Evolutionary conservation across 805 yeast genomes (phyloP), one percentile per base, ranked within the genome.

Genomic region (Ogataea neopini): DNA sequence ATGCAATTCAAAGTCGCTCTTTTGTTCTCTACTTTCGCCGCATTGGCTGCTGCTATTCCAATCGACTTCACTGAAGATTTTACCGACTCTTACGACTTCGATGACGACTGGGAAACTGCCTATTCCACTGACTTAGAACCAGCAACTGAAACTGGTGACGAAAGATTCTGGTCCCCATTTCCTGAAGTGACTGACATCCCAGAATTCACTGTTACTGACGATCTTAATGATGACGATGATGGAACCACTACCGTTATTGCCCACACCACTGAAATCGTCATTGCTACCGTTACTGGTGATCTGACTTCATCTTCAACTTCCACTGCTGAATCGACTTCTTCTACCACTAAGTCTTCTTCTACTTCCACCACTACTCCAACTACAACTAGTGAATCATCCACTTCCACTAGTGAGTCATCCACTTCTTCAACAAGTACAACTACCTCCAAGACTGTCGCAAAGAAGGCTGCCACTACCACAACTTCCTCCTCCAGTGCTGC

Each of bases 1-100:
- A 50, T 50, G 53, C 48, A 41, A 22, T 14, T 32, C 48, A 36
- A 40, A 28, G 34, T 36, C 43, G 39, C 45, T 44, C 37, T 44
- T 37, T 42, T 47, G 15, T 17, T 42, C 29, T 17, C 51, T 11
- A 26, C 40, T 19, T 28, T 41, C 10, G 30, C 48, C 11, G 15
- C 28, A 17, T 32, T 35, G 10, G 25, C 40, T n/a, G 38, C 17
- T 17, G 50, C 53, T 20, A 23, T 39, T 40, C 52, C 52, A 35
- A 35, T 49, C 15, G 39, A 45, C n/a, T 22, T 39, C 34, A n/a
- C 28, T 9, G 42, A 45, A 11, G 15, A n/a, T 25, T 26, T 38
- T 20, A 11, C 17, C 3, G 40, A 37, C 17, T 20, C 29, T 29
- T n/a, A 10, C 13, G 29, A 22, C 22, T 13, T 7, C 37, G 37